phyloP scores from a whole-genome alignment of 495 filamentous ascomycete species.

The Aspergillus baeticus region DNA sequence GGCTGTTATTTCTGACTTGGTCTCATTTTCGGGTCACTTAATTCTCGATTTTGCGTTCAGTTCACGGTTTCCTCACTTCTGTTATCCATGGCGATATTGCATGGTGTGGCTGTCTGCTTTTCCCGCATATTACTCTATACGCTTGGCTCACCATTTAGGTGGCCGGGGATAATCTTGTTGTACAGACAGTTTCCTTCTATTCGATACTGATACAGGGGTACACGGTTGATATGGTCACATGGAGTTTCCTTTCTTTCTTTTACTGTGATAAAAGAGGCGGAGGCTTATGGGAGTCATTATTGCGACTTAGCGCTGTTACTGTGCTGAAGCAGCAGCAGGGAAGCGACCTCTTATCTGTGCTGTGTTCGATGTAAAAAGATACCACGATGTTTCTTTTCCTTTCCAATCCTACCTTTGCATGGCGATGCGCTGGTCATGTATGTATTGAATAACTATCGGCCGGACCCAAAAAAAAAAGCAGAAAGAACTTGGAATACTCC shows the following conservation, averaged over 20 bases:
- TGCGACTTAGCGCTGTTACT: constrained; percentile 13
- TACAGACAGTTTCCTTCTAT: constrained; percentile 36
- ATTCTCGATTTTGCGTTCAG: constrained; percentile 25
- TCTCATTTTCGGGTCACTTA: constrained; percentile 22
- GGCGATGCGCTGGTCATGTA: constrained; percentile 18
- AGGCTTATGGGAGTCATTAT: constrained; percentile 11
- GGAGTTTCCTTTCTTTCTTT: constrained; percentile 17
- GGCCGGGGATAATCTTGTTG: constrained; percentile 42
- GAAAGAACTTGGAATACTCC: neutral
- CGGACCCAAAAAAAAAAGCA: neutral
- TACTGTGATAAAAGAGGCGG: constrained; percentile 16
- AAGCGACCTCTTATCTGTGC: constrained; percentile 20
- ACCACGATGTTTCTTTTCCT: constrained; percentile 29
- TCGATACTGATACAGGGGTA: constrained; percentile 13
- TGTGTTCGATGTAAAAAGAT: constrained; percentile 27
- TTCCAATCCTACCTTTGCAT: constrained; percentile 6
- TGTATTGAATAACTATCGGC: constrained; percentile 11
- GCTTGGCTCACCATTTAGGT: constrained; percentile 15
- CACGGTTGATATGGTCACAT: constrained; percentile 18
- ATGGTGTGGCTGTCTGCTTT: constrained; percentile 33
- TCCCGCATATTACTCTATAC: constrained; percentile 16
- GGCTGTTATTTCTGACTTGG: constrained; percentile 35
- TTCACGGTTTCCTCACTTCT: neutral
- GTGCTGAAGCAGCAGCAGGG: neutral
- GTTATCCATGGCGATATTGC: constrained; percentile 15